phyloP scores from a whole-genome alignment of 495 filamentous ascomycete genomes.

The Halenospora varia region DNA sequence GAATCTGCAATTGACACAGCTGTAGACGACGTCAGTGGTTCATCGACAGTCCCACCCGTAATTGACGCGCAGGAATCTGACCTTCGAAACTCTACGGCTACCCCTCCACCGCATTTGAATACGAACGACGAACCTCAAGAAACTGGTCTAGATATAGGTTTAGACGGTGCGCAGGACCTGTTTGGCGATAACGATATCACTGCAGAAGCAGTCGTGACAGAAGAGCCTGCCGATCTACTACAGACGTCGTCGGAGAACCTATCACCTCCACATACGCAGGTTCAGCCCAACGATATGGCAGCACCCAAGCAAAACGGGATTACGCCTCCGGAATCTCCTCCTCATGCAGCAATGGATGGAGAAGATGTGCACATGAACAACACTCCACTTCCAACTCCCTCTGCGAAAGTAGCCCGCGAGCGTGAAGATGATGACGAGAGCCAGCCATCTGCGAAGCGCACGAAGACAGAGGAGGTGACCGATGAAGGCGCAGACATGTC shows the following conservation, averaged over 20 bases:
- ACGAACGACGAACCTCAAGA: neutral
- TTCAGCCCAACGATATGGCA: no score
- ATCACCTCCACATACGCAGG: neutral
- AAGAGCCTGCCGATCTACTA: neutral
- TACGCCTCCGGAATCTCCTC: neutral
- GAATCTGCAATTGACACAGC: slow-evolving; percentile 17
- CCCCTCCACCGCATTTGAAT: neutral
- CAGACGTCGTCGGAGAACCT: neutral
- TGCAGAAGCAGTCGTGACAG: neutral
- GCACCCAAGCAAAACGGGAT: neutral
- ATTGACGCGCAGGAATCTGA: slow-evolving; percentile 25
- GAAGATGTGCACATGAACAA: slow-evolving; percentile 3
- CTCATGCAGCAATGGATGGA: neutral
- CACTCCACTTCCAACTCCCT: slow-evolving; percentile 12
- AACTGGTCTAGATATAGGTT: neutral
- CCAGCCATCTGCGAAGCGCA: slow-evolving; percentile 74
- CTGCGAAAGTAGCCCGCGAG: slow-evolving; percentile 60
- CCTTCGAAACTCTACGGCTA: slow-evolving; percentile 10
- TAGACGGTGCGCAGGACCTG: neutral
- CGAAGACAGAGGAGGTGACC: slow-evolving; percentile 52
- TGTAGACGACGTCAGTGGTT: slow-evolving; percentile 14
- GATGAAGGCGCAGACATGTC: slow-evolving; percentile 6
- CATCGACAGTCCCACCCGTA: slow-evolving; percentile 18
- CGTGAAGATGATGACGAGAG: slow-evolving; percentile 65
- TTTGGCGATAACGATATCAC: neutral